These are phyloP conservation scores for Linderniella brevidens DNA, from an alignment of 257 asterid genomes.

Conservation along the genomic window DNA sequence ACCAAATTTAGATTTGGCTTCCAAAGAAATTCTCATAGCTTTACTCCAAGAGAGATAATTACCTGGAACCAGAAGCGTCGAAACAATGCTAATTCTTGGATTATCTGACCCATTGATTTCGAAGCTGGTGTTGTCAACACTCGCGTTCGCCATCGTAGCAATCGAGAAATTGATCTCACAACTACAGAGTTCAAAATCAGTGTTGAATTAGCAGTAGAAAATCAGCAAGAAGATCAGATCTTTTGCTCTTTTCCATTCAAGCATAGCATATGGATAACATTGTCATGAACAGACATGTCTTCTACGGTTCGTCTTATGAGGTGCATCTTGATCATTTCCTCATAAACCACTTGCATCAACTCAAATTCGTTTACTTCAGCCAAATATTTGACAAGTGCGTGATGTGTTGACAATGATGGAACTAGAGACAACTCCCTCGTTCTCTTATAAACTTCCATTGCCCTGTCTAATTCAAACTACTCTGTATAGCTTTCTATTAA, in stretches of 20 bases:
- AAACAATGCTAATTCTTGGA: no score
- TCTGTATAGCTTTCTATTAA: constrained; percentile 53
- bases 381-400: constrained; percentile 28
- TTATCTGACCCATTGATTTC: no score
- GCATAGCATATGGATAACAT: constrained; percentile 47
- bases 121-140: not conserved
- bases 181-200: no score
- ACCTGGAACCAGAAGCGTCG: no score
- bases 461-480: constrained; percentile 44
- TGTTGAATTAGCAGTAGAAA: no score
- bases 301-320: constrained; percentile 17
- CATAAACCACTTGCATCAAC: constrained; percentile 27
- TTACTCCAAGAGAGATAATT: no score
- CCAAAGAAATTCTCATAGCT: no score
- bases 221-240: no score
- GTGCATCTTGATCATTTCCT: constrained; percentile 33
- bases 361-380: constrained; percentile 33
- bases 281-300: constrained; percentile 28
- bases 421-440: constrained; percentile 46
- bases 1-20: no score
- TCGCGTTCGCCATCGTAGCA: no score
- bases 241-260: constrained; percentile 55
- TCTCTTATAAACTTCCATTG: constrained; percentile 30
- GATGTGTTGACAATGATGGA: constrained; percentile 39
- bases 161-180: constrained; percentile 22